Conservation (phyloP, 768 basidiomycete species). For the Rossbeevera mucosa region DNA sequence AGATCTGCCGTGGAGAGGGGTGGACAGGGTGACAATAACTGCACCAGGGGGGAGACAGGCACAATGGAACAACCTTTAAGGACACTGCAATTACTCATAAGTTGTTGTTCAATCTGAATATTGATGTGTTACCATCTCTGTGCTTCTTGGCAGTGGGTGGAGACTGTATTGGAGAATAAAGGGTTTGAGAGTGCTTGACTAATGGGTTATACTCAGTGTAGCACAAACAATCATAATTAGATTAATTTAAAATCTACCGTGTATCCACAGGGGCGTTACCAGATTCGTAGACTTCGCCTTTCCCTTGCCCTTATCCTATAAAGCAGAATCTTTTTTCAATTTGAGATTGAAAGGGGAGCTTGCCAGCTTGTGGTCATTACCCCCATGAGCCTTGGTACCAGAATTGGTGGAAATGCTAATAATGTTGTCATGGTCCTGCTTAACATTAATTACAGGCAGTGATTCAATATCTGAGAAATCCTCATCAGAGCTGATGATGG, state of each 20-base stretch:
- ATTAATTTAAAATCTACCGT: not conserved
- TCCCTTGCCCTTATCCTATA: not conserved
- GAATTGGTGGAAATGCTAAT: not conserved
- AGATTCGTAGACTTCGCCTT: not conserved
- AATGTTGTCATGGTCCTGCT: not conserved
- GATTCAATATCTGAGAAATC: not conserved
- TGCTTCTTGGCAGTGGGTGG: not conserved
- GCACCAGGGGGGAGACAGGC: not conserved
- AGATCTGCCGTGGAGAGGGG: too few species aligned
- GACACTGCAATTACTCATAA: not conserved
- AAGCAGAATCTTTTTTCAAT: not conserved
- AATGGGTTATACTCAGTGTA: not conserved
- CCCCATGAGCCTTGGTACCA: not conserved
- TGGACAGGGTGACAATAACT: too few species aligned
- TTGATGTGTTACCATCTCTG: constrained; percentile 30
- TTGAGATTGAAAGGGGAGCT: not conserved
- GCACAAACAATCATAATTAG: not conserved
- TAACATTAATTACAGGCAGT: not conserved
- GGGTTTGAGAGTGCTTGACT: not conserved
- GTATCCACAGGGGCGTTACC: not conserved
- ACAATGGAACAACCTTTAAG: not conserved
- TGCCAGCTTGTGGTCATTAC: not conserved
- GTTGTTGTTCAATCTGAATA: not conserved
- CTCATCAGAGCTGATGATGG: not conserved
- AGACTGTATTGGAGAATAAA: not conserved